A percentile compares a stretch with the other conserved stretches of the same genome.
Evolutionary conservation across 1,139 yeast species (phyloP).

Genomic region (Saccharomyces pastorianus): DNA sequence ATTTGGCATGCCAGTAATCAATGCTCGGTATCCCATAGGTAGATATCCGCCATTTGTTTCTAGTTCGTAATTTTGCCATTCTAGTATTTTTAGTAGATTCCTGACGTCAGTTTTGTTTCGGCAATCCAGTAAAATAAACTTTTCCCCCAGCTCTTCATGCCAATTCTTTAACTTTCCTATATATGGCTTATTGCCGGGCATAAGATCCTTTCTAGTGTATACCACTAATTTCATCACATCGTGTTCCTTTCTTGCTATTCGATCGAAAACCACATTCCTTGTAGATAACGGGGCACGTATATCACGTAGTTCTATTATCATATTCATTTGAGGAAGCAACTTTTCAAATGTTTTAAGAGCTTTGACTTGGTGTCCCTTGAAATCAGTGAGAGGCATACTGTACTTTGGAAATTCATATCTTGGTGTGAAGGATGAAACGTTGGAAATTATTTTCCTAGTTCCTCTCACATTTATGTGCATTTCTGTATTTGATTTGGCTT

Average conservation of each 20-base stretch:
- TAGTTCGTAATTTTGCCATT: conserved; percentile 29
- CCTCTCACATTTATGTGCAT: not conserved
- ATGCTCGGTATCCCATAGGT: conserved; percentile 69
- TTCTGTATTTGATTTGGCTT: not conserved
- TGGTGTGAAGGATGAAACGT: conserved; percentile 31
- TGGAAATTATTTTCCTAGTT: not conserved
- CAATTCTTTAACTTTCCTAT: conserved; percentile 18
- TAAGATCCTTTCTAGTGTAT: conserved; percentile 28
- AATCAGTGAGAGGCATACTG: conserved; percentile 63
- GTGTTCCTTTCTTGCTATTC: conserved; percentile 51
- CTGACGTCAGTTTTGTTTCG: conserved; percentile 45
- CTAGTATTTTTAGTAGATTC: conserved; percentile 43
- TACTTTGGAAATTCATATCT: conserved; percentile 54
- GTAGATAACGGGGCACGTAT: conserved; percentile 83
- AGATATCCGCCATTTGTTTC: conserved; percentile 47
- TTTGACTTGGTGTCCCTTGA: conserved; percentile 84
- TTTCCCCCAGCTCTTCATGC: conserved; percentile 44
- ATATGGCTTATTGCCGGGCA: conserved; percentile 9
- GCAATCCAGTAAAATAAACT: conserved; percentile 55
- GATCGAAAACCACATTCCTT: conserved; percentile 71
- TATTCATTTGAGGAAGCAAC: conserved; percentile 71
- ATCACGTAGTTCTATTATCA: conserved; percentile 79
- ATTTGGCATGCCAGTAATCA: conserved; percentile 93
- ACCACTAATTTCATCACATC: conserved; percentile 21
- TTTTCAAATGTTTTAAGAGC: conserved; percentile 66